phyloP scores from a whole-genome alignment of 768 basidiomycete species.

The Imleria badia region DNA sequence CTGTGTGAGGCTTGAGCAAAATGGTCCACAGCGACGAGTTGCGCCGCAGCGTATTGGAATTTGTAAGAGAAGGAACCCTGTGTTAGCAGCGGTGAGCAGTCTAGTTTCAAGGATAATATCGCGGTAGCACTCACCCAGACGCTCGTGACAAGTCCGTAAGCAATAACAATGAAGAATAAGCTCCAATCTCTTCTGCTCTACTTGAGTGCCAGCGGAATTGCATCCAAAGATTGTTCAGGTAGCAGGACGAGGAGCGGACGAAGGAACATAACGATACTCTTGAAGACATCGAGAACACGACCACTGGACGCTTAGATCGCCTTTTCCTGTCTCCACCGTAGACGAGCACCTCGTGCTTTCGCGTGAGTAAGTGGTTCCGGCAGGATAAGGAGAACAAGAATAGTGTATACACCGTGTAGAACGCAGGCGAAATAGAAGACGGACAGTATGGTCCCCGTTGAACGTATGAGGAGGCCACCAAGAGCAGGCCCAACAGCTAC shows the following conservation, averaged over 20 bases:
- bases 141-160: conserved; percentile 46
- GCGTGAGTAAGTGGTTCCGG: conserved; percentile 73
- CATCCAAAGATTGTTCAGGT: conserved; percentile 37
- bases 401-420: conserved; percentile 49
- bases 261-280: conserved; percentile 59
- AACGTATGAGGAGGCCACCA: conserved; percentile 61
- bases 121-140: conserved; percentile 42
- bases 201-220: conserved; percentile 45
- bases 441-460: conserved; percentile 52
- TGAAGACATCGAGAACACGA: conserved; percentile 24
- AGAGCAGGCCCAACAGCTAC: conserved; percentile 75
- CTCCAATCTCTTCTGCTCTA: conserved; percentile 58
- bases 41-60: conserved; percentile 62
- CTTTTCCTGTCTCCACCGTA: conserved; percentile 17
- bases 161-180: conserved; percentile 53
- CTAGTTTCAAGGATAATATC: not conserved
- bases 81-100: not conserved
- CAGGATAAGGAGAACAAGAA: conserved; percentile 56
- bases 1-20: conserved; percentile 32
- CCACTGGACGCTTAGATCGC: not conserved
- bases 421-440: conserved; percentile 69
- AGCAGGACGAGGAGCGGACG: conserved; percentile 67
- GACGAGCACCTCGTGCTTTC: conserved; percentile 36
- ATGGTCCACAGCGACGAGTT: not conserved
- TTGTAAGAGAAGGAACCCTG: conserved; percentile 59